These are phyloP conservation scores for Boletus tomentosulus DNA, from an alignment of 768 basidiomycete genomes.

Conservation along the genomic window DNA sequence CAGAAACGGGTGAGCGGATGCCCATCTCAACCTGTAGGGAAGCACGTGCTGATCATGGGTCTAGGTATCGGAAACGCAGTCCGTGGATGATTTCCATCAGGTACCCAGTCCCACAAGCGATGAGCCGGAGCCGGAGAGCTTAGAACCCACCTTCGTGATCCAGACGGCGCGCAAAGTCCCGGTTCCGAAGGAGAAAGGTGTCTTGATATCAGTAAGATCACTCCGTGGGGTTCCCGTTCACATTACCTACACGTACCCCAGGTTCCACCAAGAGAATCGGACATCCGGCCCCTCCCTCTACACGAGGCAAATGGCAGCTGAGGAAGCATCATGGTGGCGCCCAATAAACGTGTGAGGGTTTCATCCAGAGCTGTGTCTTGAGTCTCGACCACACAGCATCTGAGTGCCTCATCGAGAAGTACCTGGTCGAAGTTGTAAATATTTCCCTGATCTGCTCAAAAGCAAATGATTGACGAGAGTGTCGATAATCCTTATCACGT, in stretches of 20 bases:
- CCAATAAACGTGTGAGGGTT: conserved; percentile 10
- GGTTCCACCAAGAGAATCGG: conserved; percentile 23
- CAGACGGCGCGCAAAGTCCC: conserved; percentile 20
- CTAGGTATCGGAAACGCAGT: conserved; percentile 15
- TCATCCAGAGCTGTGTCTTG: conserved; percentile 1
- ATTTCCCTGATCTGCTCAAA: neutral
- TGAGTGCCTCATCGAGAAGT: neutral
- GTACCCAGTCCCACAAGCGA: conserved; percentile 1
- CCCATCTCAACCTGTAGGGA: conserved; percentile 15
- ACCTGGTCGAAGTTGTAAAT: neutral
- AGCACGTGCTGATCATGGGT: conserved; percentile 23
- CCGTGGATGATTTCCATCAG: conserved; percentile 12
- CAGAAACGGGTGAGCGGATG: conserved; percentile 16
- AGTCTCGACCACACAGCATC: conserved; percentile 1
- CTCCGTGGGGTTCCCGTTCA: neutral
- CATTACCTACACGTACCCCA: conserved; percentile 10
- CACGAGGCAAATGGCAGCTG: conserved; percentile 18
- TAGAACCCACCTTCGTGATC: conserved; percentile 20
- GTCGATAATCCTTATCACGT: conserved; percentile 10
- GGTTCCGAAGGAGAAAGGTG: conserved; percentile 17
- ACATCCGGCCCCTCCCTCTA: conserved; percentile 6
- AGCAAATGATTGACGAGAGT: neutral
- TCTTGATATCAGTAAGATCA: conserved; percentile 19
- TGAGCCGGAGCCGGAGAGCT: conserved; percentile 1
- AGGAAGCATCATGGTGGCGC: conserved; percentile 7